Evolutionary conservation across 768 basidiomycete species (phyloP).

Genomic region (Psilocybe cyanescens): DNA sequence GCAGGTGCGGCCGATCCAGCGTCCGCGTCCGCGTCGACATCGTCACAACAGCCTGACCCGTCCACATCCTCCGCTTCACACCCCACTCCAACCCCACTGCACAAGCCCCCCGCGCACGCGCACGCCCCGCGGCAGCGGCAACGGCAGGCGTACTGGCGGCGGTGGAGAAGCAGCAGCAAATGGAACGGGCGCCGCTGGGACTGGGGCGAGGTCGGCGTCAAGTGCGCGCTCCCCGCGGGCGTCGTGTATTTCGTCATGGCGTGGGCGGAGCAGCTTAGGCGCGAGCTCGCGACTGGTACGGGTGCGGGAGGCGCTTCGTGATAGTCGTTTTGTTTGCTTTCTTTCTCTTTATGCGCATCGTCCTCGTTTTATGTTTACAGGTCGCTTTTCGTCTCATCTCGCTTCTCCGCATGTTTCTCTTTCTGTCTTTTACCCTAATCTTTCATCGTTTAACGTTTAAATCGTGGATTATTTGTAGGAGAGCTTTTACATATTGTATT

Average conservation of each 20-base stretch:
- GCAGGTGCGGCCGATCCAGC: no score
- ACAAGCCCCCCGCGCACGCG: neutral
- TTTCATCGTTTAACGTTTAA: no score
- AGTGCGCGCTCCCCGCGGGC: slow-evolving; percentile 76
- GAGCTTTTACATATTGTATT: no score
- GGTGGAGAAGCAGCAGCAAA: slow-evolving; percentile 48
- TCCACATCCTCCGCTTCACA: no score
- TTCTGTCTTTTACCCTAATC: no score
- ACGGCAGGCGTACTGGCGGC: slow-evolving; percentile 33
- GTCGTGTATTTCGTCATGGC: slow-evolving; percentile 81
- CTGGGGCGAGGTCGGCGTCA: slow-evolving; percentile 71
- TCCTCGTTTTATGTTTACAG: no score
- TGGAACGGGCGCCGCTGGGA: slow-evolving; percentile 78
- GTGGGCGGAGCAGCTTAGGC: slow-evolving; percentile 62
- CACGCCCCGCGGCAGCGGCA: neutral
- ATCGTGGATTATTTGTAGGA: no score
- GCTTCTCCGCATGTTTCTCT: no score
- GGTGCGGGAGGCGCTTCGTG: neutral
- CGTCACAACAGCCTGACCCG: neutral
- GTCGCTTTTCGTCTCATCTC: no score
- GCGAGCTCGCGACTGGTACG: slow-evolving; percentile 37
- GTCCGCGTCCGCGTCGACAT: neutral
- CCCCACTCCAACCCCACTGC: no score
- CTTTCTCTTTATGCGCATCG: no score
- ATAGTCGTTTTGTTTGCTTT: no score